Evolutionary conservation across 2,329 filamentous ascomycete species (phyloP).

Genomic region (Penicillium sp.): DNA sequence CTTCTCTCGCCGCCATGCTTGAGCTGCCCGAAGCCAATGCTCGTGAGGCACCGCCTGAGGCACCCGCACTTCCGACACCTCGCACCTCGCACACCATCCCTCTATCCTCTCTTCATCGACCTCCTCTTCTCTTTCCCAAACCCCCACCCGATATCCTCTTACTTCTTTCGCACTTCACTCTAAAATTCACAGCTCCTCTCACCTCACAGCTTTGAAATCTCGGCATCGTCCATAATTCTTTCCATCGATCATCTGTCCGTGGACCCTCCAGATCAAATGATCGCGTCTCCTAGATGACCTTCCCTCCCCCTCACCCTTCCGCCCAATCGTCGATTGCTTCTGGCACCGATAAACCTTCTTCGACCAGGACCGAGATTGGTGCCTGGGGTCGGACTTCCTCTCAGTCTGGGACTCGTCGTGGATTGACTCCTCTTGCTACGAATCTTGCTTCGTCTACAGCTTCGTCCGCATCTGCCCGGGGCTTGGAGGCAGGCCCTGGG

Average conservation of each 20-base stretch:
- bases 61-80: slow-evolving; percentile 18
- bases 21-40: slow-evolving; percentile 14
- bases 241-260: slow-evolving; percentile 32
- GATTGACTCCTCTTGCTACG: slow-evolving; percentile 54
- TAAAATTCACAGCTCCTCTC: slow-evolving; percentile 8
- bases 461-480: slow-evolving; percentile 39
- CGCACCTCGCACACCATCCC: slow-evolving; percentile 19
- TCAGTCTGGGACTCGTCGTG: slow-evolving; percentile 51
- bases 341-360: slow-evolving; percentile 44
- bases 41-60: slow-evolving; percentile 17
- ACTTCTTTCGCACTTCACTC: slow-evolving; percentile 6
- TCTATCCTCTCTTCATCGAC: slow-evolving; percentile 18
- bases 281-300: slow-evolving; percentile 52
- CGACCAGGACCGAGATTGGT: slow-evolving; percentile 47
- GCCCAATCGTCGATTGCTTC: slow-evolving; percentile 49
- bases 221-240: slow-evolving; percentile 14
- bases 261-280: slow-evolving; percentile 44
- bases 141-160: slow-evolving; percentile 11
- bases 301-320: slow-evolving; percentile 48
- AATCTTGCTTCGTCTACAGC: slow-evolving; percentile 40
- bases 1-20: slow-evolving; percentile 2
- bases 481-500: slow-evolving; percentile 40
- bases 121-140: slow-evolving; percentile 7
- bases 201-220: slow-evolving; percentile 10
- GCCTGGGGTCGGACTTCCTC: slow-evolving; percentile 52